phyloP scores from a whole-genome alignment of 192 early-diverging fungal genomes.

The Coemansia sp. region DNA sequence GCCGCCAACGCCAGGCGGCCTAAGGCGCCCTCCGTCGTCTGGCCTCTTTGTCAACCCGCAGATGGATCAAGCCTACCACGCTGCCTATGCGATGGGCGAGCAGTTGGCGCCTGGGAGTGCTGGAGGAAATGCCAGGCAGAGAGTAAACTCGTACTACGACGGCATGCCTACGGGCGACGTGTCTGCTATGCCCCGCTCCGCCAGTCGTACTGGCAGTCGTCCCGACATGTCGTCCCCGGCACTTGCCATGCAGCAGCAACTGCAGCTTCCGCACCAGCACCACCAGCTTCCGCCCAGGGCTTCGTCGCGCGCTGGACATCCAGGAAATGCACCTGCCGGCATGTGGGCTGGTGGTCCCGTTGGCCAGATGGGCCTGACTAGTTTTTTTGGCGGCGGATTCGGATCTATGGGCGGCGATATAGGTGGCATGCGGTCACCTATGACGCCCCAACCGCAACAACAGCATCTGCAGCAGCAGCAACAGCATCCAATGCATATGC shows the following conservation, averaged over 20 bases:
- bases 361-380: constrained; percentile 33
- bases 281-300: constrained; percentile 24
- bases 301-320: constrained; percentile 37
- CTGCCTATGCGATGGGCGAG: constrained; percentile 6
- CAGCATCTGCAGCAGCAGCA: constrained; percentile 22
- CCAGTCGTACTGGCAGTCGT: constrained; percentile 49
- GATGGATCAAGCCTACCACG: constrained; percentile 18
- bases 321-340: constrained; percentile 15
- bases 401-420: constrained; percentile 43
- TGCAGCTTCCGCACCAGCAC: neutral
- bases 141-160: constrained; percentile 47
- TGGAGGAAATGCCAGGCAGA: constrained; percentile 23
- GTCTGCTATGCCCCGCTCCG: constrained; percentile 25
- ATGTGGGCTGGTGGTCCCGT: constrained; percentile 35
- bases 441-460: constrained; percentile 18
- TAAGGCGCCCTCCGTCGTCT: constrained; percentile 44
- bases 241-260: constrained; percentile 13
- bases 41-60: constrained; percentile 30
- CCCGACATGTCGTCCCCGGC: constrained; percentile 20
- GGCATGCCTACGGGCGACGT: constrained; percentile 32
- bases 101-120: constrained; percentile 19
- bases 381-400: constrained; percentile 50
- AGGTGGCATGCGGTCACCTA: constrained; percentile 28
- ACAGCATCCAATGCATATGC: constrained; percentile 26
- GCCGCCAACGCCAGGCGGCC: constrained; percentile 16